These are phyloP conservation scores for Ophioceras dolichostomum DNA, from an alignment of 2,329 filamentous ascomycete species.

Conservation along the genomic window DNA sequence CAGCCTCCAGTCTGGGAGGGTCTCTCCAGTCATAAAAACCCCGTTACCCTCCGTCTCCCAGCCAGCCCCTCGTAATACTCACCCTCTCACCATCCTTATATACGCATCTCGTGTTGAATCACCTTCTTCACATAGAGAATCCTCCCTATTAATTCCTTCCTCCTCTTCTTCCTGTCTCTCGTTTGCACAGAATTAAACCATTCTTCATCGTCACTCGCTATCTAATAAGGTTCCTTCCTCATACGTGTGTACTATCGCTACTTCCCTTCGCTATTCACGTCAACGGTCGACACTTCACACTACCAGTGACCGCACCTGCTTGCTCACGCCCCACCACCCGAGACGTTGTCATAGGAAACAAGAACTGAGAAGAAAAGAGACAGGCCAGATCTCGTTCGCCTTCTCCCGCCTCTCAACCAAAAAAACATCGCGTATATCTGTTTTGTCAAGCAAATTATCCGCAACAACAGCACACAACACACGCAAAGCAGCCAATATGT, in stretches of 20 bases:
- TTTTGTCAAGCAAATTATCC: too few relatives aligned
- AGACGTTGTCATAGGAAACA: background rate
- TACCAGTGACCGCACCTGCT: background rate
- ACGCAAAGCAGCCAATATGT: conserved; percentile 22
- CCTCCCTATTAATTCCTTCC: background rate
- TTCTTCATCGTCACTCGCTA: background rate
- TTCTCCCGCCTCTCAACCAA: too few relatives aligned
- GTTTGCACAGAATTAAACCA: background rate
- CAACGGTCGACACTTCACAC: background rate
- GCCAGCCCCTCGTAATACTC: background rate
- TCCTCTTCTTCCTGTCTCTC: background rate
- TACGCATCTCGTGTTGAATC: background rate
- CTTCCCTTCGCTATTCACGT: background rate
- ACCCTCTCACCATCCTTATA: background rate
- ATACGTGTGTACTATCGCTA: too few relatives aligned
- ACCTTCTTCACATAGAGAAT: background rate
- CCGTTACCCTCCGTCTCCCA: background rate
- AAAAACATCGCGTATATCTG: background rate
- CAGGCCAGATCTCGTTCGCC: too few relatives aligned
- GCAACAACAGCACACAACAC: too few relatives aligned
- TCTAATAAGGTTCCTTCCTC: too few relatives aligned
- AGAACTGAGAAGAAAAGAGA: too few relatives aligned
- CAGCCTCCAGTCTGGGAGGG: background rate
- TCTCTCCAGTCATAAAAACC: too few relatives aligned
- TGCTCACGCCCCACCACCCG: background rate